Evolutionary conservation across 176 grass and related monocot species (phyloP), one percentile per base, ranked within the genome.

Genomic region (Triticum urartu): DNA sequence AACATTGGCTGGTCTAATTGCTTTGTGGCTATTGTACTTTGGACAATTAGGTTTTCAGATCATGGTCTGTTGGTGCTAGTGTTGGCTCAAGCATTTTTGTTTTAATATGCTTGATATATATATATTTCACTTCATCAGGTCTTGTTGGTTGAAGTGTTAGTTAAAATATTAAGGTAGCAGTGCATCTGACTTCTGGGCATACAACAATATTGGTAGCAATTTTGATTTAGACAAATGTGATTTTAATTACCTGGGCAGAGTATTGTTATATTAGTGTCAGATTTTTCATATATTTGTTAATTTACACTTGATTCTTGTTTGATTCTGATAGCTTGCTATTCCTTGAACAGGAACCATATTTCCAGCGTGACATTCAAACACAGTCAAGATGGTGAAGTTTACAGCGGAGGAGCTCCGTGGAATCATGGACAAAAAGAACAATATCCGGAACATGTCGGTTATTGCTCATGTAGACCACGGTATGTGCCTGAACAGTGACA

Each of bases 371-470:
- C 65, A 22, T 81, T 35, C 79, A 50, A 88, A 63, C 65, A 60
- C 25, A 82, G 89, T n/a, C 92, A 94, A 94, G 76, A 97, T 94
- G 92, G 95, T 97, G 92, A 97, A 97, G 92, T 97, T 97, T 52
- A 97, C 92, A 47, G 92, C 20, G 9, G 95, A 97, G 80, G 95
- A 88, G 90, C 92, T 94, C 58, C 95, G 90, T 6, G n/a, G 63
- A 2, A 97, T 97, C 69, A 97, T 97, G 95, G 95, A 97, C 81
- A 71, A 92, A 22, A 97, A 97, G 32, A 91, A 97, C 35, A 94
- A 97, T 42, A 97, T 94, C 65, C 30, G 92, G 4, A 97, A 97
- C 86, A 97, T 97, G 94, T 97, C 94, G 22, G 94, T 94, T 62
- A 92, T 92, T 92, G 94, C 94, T 52, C 92, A 97, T 85, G 94